Conservation (phyloP, 2,329 filamentous ascomycete species). For the Stagonosporopsis rhizophila region DNA sequence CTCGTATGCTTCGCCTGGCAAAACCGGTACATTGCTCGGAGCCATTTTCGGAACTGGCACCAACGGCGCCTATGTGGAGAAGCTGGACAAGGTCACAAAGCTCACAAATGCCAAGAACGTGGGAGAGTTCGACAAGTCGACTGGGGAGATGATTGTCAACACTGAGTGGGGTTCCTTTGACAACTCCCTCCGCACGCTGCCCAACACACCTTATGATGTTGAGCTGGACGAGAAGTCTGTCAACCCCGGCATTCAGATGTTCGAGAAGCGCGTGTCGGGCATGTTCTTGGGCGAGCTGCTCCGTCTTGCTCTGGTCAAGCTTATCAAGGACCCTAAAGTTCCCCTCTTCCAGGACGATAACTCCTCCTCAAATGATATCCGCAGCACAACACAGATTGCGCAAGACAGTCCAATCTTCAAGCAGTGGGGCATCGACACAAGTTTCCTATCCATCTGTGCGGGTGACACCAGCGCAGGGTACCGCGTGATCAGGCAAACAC, state of each 20-base stretch:
- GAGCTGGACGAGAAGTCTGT: constrained; percentile 79
- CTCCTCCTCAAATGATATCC: constrained; percentile 71
- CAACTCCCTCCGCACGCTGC: constrained; percentile 87
- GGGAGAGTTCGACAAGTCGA: constrained; percentile 75
- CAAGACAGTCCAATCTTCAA: constrained; percentile 71
- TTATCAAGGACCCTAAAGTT: constrained; percentile 71
- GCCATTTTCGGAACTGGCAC: constrained; percentile 98
- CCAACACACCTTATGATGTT: constrained; percentile 82
- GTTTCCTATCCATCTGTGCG: constrained; percentile 85
- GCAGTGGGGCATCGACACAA: constrained; percentile 90
- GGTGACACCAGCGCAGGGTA: constrained; percentile 78
- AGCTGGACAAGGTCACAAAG: constrained; percentile 85
- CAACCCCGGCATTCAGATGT: constrained; percentile 97
- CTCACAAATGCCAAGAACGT: constrained; percentile 55
- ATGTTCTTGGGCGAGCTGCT: constrained; percentile 98
- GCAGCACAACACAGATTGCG: constrained; percentile 68
- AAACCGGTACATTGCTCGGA: constrained; percentile 85
- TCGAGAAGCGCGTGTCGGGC: constrained; percentile 96
- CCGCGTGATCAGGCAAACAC: constrained; percentile 74
- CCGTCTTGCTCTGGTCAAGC: constrained; percentile 74
- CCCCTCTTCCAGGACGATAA: constrained; percentile 79
- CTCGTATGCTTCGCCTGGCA: constrained; percentile 90
- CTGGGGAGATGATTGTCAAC: constrained; percentile 96
- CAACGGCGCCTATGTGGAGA: constrained; percentile 97
- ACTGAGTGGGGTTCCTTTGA: constrained; percentile 99